Percentiles rank a stretch among this genome's conserved stretches.
phyloP scores from a whole-genome alignment of 2,329 filamentous ascomycete genomes.

The Chaetomium sp. region DNA sequence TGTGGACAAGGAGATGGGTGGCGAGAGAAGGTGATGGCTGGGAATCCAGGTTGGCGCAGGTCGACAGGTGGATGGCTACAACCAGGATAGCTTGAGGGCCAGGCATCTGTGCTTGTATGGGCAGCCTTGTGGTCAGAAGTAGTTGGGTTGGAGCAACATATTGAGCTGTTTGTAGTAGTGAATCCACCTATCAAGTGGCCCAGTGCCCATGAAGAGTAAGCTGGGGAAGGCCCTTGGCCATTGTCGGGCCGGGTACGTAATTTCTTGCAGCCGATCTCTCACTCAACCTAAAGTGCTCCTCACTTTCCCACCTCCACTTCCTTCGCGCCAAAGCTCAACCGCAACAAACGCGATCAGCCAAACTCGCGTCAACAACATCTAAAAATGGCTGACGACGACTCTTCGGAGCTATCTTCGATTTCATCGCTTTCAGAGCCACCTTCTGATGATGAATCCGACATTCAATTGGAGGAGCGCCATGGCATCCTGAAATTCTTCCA shows the following conservation, averaged over 20 bases:
- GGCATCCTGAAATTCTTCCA: slow-evolving; percentile 71
- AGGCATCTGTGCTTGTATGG: neutral
- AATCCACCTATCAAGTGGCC: slow-evolving; percentile 34
- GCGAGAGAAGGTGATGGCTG: slow-evolving; percentile 20
- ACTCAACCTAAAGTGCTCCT: slow-evolving; percentile 27
- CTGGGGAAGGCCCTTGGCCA: slow-evolving; percentile 29
- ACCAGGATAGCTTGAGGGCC: slow-evolving; percentile 3
- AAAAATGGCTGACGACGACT: slow-evolving; percentile 63
- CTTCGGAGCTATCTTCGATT: slow-evolving; percentile 62
- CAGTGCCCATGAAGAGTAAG: slow-evolving; percentile 18
- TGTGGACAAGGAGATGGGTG: slow-evolving; percentile 10
- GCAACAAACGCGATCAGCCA: slow-evolving; percentile 31
- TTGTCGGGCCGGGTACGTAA: slow-evolving; percentile 36
- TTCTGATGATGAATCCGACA: slow-evolving; percentile 57
- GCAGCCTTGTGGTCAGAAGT: slow-evolving; percentile 23
- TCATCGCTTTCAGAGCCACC: slow-evolving; percentile 48
- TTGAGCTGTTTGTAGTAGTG: slow-evolving; percentile 18
- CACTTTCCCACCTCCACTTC: slow-evolving; percentile 39
- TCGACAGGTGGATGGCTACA: neutral
- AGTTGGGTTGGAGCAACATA: slow-evolving; percentile 20
- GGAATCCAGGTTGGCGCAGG: slow-evolving; percentile 6
- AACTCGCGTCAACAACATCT: slow-evolving; percentile 19
- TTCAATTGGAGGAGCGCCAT: slow-evolving; percentile 53
- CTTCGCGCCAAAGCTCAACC: slow-evolving; percentile 37
- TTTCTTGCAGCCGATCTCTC: slow-evolving; percentile 36